Percentiles rank a stretch among this genome's conserved stretches.
These are phyloP conservation scores for Russula olivacea DNA, from an alignment of 768 basidiomycete species.

Conservation along the genomic window DNA sequence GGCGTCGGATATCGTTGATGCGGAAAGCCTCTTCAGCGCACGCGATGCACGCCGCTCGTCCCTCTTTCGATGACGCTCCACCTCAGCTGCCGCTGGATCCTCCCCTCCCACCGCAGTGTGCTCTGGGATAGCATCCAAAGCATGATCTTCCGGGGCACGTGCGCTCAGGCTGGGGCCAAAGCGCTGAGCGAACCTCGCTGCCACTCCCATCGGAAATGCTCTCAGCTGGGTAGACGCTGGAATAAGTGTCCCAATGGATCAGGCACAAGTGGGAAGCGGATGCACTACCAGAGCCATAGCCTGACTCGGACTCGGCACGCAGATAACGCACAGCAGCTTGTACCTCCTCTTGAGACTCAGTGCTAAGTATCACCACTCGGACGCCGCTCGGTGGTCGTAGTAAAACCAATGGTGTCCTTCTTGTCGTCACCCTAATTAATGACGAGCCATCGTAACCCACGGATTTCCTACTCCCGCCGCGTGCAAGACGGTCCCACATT, in stretches of 20 bases:
- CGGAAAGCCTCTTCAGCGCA: slow-evolving; percentile 21
- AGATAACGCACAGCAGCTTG: slow-evolving; percentile 22
- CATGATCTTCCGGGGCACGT: slow-evolving; percentile 18
- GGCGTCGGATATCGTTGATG: slow-evolving; percentile 2
- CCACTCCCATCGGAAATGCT: slow-evolving; percentile 20
- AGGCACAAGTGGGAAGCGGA: slow-evolving; percentile 10
- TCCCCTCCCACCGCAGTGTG: slow-evolving; percentile 4
- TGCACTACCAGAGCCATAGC: slow-evolving; percentile 21
- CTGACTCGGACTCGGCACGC: slow-evolving; percentile 22
- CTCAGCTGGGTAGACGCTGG: slow-evolving; percentile 22
- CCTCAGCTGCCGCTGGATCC: neutral
- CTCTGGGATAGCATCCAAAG: slow-evolving; percentile 22
- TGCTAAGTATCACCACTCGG: slow-evolving; percentile 17
- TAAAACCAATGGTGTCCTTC: slow-evolving; percentile 6
- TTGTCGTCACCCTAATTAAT: slow-evolving; percentile 36
- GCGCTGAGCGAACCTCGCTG: slow-evolving; percentile 13
- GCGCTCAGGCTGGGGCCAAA: slow-evolving; percentile 19
- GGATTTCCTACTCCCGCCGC: slow-evolving; percentile 59
- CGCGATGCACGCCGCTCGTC: slow-evolving; percentile 24
- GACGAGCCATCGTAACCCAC: slow-evolving; percentile 60
- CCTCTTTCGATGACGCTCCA: slow-evolving; percentile 18
- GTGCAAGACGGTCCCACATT: slow-evolving; percentile 49
- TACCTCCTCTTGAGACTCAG: slow-evolving; percentile 22
- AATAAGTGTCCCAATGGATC: slow-evolving; percentile 23
- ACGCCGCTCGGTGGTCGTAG: slow-evolving; percentile 10